Percentiles rank a stretch among this genome's conserved stretches.
Conservation (phyloP, 495 filamentous ascomycete genomes). For the Penicillium steckii region DNA sequence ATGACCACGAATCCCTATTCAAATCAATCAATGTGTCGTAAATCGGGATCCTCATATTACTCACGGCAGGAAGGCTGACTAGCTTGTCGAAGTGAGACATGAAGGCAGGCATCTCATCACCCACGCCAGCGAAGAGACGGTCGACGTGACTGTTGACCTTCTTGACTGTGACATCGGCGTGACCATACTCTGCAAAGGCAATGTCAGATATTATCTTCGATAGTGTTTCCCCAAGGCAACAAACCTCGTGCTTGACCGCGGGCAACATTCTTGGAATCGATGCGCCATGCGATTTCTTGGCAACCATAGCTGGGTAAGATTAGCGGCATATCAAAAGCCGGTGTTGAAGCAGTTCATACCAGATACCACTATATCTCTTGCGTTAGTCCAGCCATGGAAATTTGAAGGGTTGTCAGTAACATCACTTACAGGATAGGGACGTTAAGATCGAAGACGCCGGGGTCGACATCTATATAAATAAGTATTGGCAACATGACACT, state of each 20-base stretch:
- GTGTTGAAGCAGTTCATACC: slow-evolving; percentile 14
- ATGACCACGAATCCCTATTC: slow-evolving; percentile 16
- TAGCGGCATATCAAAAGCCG: slow-evolving; percentile 4
- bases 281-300: slow-evolving; percentile 24
- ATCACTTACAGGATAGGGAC: slow-evolving; percentile 26
- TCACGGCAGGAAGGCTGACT: slow-evolving; percentile 20
- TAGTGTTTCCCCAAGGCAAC: neutral
- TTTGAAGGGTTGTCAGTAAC: no score
- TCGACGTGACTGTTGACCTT: slow-evolving; percentile 18
- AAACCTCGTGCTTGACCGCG: slow-evolving; percentile 21
- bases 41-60: slow-evolving; percentile 4
- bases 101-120: slow-evolving; percentile 21
- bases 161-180: slow-evolving; percentile 20
- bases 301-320: slow-evolving; percentile 18
- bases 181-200: slow-evolving; percentile 19
- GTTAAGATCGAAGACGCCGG: slow-evolving; percentile 22
- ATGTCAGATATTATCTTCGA: slow-evolving; percentile 2
- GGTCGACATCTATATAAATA: slow-evolving; percentile 21
- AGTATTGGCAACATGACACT: slow-evolving; percentile 8
- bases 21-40: slow-evolving; percentile 3
- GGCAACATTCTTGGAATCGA: slow-evolving; percentile 20
- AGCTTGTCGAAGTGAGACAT: slow-evolving; percentile 33
- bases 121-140: slow-evolving; percentile 23
- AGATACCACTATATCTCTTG: slow-evolving; percentile 18
- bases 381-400: slow-evolving; percentile 7